Base-by-base conservation (phyloP, 352 stramenopile genomes). In the Blastocystis sp. region DNA sequence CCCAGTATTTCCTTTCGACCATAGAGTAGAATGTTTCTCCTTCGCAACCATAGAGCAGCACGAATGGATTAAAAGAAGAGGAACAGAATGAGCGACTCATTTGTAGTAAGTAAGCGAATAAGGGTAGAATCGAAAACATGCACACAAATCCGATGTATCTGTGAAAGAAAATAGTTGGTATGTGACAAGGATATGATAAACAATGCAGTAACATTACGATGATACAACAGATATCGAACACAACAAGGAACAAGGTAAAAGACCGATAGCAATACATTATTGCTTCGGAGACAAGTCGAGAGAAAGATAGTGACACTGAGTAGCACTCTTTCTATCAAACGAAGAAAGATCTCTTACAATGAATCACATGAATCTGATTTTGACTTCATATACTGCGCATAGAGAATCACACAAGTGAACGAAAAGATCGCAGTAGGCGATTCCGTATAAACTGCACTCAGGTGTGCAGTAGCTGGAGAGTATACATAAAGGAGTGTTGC, bases 1-100 rank as follows among this genome's bases (percentile, higher is more conserved):
- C 61, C 73, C 73, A 82, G 56, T 82, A 82, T 53, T 82, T 82
- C n/a, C 68, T 0, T 34, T 82, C 73, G 8, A 82, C 73, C 29
- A 41, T 37, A 3, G 45, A 66, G 56, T 82, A 82, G 3, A 82
- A 23, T 5, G 73, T 66, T 18, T 56, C 55, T 6, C 73, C 73
- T 34, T 68, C 41, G 26, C 73, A 82, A 11, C 41, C 47, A 39
- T 68, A 66, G 6, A 82, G 73, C n/a, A 55, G 7, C 4, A 20
- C 2, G 20, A 76, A 39, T 7, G 62, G 62, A 29, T 66, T 66
- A 20, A 7, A 66, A 37, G 39, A 55, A 4, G 29, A 26, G 29
- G 29, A 76, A 0, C 0, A 13, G 64, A 41, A 63, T 5, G 26
- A 18, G n/a, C 50, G 26, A 63, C 34, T 39, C 3, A 47, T 47